Conservation (phyloP, 139 green algal genomes). For the Dunaliella sp. region DNA sequence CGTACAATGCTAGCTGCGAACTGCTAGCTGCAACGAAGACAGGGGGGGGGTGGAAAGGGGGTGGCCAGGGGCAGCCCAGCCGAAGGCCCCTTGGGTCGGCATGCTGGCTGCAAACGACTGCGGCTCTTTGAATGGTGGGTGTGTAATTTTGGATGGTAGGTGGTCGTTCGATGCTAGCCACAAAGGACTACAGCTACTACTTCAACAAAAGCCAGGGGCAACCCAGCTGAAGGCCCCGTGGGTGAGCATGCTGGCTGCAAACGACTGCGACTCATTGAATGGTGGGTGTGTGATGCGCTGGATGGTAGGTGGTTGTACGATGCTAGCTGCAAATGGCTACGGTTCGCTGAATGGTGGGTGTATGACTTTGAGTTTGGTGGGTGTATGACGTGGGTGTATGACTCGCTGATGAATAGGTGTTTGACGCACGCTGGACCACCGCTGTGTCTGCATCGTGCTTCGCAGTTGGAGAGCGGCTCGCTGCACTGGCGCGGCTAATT, state of each 20-base stretch:
- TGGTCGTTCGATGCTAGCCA: too few species aligned
- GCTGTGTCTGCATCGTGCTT: too few species aligned
- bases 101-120: constrained; percentile 55
- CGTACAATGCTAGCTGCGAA: too few species aligned
- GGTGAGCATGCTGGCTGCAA: constrained; percentile 41
- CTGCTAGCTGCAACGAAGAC: constrained; percentile 34
- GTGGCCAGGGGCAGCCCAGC: neutral
- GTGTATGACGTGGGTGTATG: too few species aligned
- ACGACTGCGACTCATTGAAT: constrained; percentile 61
- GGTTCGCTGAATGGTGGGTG: constrained; percentile 47
- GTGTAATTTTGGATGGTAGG: too few species aligned
- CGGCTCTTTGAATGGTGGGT: constrained; percentile 35
- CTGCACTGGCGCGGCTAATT: constrained; percentile 60
- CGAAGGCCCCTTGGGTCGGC: constrained; percentile 49
- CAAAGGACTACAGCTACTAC: too few species aligned
- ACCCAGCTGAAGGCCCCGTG: constrained; percentile 34
- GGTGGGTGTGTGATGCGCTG: too few species aligned
- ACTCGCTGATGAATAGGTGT: too few species aligned
- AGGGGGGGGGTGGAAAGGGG: constrained; percentile 25
- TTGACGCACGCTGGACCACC: too few species aligned
- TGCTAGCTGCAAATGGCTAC: constrained; percentile 61
- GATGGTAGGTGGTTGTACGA: too few species aligned
- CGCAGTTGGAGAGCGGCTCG: constrained; percentile 52
- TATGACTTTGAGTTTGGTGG: too few species aligned
- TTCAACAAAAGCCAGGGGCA: constrained; percentile 20